Conservation (phyloP, 1,139 yeast genomes). For the Debaryomyces subglobosus region DNA sequence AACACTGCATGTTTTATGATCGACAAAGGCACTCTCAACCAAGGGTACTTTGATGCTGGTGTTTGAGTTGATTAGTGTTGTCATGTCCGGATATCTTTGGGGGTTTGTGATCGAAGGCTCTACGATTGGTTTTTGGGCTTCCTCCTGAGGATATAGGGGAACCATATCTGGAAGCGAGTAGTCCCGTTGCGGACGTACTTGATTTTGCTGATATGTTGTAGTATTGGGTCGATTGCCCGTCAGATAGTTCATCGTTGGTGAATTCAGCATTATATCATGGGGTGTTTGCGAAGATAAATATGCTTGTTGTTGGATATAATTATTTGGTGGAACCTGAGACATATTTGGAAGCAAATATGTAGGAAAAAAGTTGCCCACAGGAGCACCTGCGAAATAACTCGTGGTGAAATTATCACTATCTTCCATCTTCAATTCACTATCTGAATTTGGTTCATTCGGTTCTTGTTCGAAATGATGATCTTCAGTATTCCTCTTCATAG, state of each 20-base stretch:
- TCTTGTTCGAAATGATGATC: neutral
- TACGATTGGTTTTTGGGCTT: neutral
- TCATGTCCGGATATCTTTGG: slow-evolving; percentile 42
- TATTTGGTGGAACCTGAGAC: neutral
- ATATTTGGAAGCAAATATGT: neutral
- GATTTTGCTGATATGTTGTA: neutral
- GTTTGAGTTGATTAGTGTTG: slow-evolving; percentile 44
- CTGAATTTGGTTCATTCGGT: neutral
- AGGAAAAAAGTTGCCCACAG: neutral
- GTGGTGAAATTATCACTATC: neutral
- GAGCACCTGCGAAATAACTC: neutral
- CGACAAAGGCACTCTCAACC: slow-evolving; percentile 38
- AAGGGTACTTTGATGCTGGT: slow-evolving; percentile 36
- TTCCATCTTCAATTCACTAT: neutral
- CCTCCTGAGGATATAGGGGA: neutral
- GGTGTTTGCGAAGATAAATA: neutral
- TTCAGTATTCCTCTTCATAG: neutral
- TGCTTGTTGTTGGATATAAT: neutral
- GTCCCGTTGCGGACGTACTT: neutral
- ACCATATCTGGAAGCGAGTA: neutral
- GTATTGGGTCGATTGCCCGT: neutral
- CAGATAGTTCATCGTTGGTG: neutral
- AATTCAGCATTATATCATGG: neutral
- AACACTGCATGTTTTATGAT: slow-evolving; percentile 46
- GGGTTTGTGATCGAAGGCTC: slow-evolving; percentile 6